Conservation (phyloP, 768 basidiomycete species). For the Naematelia aurantialba region DNA sequence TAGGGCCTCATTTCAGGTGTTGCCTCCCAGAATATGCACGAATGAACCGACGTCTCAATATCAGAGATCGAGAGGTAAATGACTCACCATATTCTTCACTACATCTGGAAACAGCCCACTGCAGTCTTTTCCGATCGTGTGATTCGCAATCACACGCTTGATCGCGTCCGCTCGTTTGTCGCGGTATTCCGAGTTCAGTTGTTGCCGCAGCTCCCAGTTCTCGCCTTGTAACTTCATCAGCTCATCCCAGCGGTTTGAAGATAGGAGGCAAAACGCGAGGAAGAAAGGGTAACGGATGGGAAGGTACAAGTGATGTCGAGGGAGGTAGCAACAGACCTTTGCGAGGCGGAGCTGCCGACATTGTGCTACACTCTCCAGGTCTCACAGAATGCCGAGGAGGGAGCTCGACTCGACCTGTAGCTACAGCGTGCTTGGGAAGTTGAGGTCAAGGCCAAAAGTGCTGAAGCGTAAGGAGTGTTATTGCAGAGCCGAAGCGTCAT, state of each 20-base stretch:
- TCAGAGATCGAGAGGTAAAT: neutral
- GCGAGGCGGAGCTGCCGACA: slow-evolving; percentile 9
- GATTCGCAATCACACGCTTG: slow-evolving; percentile 93
- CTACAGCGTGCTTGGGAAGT: no score
- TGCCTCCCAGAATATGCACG: no score
- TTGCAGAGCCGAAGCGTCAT: neutral
- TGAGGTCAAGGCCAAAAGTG: no score
- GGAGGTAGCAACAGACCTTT: slow-evolving; percentile 2
- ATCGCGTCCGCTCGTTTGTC: slow-evolving; percentile 98
- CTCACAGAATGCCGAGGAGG: neutral
- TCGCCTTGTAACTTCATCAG: slow-evolving; percentile 60
- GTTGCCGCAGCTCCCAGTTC: slow-evolving; percentile 94
- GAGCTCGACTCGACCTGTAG: no score
- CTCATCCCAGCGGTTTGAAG: neutral
- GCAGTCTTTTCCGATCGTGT: slow-evolving; percentile 97
- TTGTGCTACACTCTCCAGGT: neutral
- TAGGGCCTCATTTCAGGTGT: no score
- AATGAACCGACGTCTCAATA: neutral
- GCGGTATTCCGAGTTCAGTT: slow-evolving; percentile 93
- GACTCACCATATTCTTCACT: slow-evolving; percentile 73
- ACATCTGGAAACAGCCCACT: slow-evolving; percentile 91
- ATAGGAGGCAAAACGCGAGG: neutral
- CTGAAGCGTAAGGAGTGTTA: no score
- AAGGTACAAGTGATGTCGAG: neutral
- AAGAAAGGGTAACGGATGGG: neutral